A percentile compares a stretch with the other conserved stretches of the same genome.
Evolutionary conservation across 805 yeast species (phyloP).

Genomic region (Ogataea siamensis): DNA sequence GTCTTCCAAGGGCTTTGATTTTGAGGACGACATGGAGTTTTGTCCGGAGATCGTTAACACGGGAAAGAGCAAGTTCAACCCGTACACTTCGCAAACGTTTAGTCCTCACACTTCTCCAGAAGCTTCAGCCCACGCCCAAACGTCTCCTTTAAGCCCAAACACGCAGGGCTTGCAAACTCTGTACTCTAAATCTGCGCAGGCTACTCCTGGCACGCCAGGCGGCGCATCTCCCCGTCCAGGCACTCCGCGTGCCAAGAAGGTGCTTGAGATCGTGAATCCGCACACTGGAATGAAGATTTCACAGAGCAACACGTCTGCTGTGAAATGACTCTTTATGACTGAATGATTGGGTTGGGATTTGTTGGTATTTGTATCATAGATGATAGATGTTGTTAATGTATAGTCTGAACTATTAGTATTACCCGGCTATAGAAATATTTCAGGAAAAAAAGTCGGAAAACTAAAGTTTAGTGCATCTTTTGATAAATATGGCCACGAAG

Average conservation of each 20-base stretch:
- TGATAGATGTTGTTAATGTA: constrained; percentile 3
- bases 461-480: not conserved
- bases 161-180: constrained; percentile 14
- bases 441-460: constrained; percentile 4
- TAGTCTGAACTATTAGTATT: not conserved
- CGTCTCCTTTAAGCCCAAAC: constrained; percentile 16
- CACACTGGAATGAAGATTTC: constrained; percentile 53
- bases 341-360: constrained; percentile 9
- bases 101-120: constrained; percentile 48
- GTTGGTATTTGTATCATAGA: constrained; percentile 10
- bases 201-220: constrained; percentile 10
- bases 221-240: constrained; percentile 42
- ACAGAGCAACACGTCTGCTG: constrained; percentile 12
- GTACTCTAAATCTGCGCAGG: constrained; percentile 13
- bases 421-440: constrained; percentile 5
- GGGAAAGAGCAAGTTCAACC: constrained; percentile 50
- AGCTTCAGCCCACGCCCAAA: constrained; percentile 24
- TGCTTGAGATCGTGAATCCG: constrained; percentile 62
- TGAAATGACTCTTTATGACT: constrained; percentile 12
- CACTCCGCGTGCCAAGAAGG: constrained; percentile 59
- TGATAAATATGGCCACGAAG: constrained; percentile 32
- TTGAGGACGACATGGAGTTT: constrained; percentile 63
- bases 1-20: constrained; percentile 57
- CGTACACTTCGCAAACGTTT: constrained; percentile 63
- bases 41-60: constrained; percentile 50